These are phyloP conservation scores for Mortierella sp. DNA, from an alignment of 371 early-diverging fungal species.

Conservation along the genomic window DNA sequence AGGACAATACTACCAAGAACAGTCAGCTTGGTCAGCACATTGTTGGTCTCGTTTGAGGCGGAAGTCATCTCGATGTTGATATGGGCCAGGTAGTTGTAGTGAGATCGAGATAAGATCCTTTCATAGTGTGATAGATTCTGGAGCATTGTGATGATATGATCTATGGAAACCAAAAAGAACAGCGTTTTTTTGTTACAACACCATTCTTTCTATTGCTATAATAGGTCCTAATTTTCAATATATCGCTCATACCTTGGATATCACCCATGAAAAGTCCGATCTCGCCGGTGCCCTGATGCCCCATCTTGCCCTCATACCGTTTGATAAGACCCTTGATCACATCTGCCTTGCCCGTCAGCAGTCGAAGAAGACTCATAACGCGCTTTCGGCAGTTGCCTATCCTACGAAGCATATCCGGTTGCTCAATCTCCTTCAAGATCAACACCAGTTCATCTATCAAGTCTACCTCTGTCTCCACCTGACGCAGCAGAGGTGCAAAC, in stretches of 20 bases:
- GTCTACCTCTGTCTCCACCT: constrained; percentile 89
- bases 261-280: constrained; percentile 87
- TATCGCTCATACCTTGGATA: constrained; percentile 76
- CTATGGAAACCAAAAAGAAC: constrained; percentile 53
- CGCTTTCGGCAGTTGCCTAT: constrained; percentile 87
- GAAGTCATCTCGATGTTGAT: constrained; percentile 96
- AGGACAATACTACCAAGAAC: constrained; percentile 92
- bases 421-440: constrained; percentile 78
- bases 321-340: constrained; percentile 79
- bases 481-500: constrained; percentile 83
- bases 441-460: constrained; percentile 91
- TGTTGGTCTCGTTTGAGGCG: constrained; percentile 91
- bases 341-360: constrained; percentile 87
- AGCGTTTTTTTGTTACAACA: neutral
- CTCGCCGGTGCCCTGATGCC: constrained; percentile 57
- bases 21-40: constrained; percentile 92
- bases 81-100: constrained; percentile 95
- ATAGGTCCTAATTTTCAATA: neutral
- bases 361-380: constrained; percentile 81
- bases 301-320: constrained; percentile 66
- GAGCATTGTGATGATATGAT: constrained; percentile 96
- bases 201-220: too few species aligned
- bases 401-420: constrained; percentile 88
- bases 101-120: constrained; percentile 88
- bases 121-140: constrained; percentile 93